These are phyloP conservation scores for Fremontodendron californicum DNA, from an alignment of 345 rosid species.

Conservation along the genomic window DNA sequence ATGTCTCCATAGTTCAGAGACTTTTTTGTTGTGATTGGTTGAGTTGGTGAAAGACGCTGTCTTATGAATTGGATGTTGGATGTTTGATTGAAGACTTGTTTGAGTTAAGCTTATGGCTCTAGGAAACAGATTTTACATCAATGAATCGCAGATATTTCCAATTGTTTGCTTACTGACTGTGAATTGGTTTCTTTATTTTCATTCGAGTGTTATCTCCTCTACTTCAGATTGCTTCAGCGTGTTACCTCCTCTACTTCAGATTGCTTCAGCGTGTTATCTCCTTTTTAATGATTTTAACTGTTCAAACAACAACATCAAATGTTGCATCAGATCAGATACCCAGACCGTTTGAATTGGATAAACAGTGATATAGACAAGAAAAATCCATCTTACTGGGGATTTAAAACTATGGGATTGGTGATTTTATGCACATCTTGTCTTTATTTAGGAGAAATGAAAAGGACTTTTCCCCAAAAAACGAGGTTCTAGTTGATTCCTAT, in stretches of 20 bases:
- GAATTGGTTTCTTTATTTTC: neutral
- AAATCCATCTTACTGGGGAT: neutral
- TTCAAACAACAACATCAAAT: neutral
- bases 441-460: too few species aligned
- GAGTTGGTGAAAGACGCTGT: constrained; percentile 12
- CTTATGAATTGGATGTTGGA: neutral
- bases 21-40: constrained; percentile 8
- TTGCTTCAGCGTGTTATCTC: neutral
- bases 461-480: too few species aligned
- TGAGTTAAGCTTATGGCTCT: neutral
- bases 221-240: neutral
- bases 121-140: neutral
- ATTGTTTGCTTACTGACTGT: neutral
- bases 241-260: constrained; percentile 11
- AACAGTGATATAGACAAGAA: neutral
- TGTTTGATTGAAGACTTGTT: neutral
- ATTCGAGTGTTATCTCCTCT: too few species aligned
- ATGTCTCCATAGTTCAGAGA: neutral
- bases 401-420: neutral
- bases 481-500: neutral
- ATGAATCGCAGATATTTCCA: neutral
- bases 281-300: constrained; percentile 3
- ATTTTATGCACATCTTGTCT: neutral
- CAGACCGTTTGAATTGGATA: neutral
- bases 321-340: neutral